Evolutionary conservation across 768 basidiomycete genomes (phyloP).

Genomic region (Tricholoma sp.): DNA sequence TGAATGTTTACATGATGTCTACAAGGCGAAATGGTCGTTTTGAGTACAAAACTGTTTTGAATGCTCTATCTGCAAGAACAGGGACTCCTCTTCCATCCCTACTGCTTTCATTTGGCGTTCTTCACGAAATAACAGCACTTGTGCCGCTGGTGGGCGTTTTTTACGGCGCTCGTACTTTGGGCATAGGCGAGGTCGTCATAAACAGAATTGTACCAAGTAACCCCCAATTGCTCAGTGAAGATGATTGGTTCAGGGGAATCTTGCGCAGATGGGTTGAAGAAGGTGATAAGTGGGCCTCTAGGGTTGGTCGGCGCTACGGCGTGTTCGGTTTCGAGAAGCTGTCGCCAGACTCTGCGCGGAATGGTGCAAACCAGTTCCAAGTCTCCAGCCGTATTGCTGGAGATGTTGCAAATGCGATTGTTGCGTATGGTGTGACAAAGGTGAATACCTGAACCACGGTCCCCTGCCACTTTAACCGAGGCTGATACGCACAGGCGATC

Average conservation of each 20-base stretch:
- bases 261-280: slow-evolving; percentile 66
- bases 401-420: slow-evolving; percentile 76
- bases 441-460: slow-evolving; percentile 32
- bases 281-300: slow-evolving; percentile 64
- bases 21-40: slow-evolving; percentile 25
- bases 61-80: slow-evolving; percentile 59
- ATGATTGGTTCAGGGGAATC: slow-evolving; percentile 38
- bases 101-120: slow-evolving; percentile 67
- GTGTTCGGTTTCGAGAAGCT: slow-evolving; percentile 72
- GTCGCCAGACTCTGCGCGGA: slow-evolving; percentile 21
- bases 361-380: slow-evolving; percentile 18
- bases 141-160: slow-evolving; percentile 72
- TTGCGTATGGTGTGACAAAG: slow-evolving; percentile 80
- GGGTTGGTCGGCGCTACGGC: slow-evolving; percentile 74
- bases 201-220: slow-evolving; percentile 26
- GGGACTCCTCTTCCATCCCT: slow-evolving; percentile 76
- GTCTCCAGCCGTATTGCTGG: slow-evolving; percentile 49
- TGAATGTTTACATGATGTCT: neutral
- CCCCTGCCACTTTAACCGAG: neutral
- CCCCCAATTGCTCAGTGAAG: slow-evolving; percentile 4
- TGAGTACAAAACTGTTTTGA: slow-evolving; percentile 47
- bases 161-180: slow-evolving; percentile 59
- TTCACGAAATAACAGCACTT: slow-evolving; percentile 84
- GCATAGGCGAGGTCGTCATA: slow-evolving; percentile 66
- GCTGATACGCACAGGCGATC: slow-evolving; percentile 47